Evolutionary conservation across 2,329 filamentous ascomycete genomes (phyloP).

Genomic region (Aspergillus awamori): DNA sequence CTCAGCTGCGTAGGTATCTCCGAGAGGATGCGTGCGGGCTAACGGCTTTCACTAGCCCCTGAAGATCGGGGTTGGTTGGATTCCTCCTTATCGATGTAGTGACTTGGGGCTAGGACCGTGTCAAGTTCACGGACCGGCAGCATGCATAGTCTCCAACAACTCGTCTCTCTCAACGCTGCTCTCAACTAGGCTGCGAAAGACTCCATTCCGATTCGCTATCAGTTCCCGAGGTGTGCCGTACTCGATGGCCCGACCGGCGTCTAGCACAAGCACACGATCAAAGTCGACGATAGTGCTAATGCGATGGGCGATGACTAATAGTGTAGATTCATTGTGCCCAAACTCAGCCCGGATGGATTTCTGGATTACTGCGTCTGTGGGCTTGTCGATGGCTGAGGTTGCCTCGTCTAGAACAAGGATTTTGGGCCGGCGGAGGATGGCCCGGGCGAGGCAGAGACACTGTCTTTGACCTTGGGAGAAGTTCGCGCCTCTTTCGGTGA

Average conservation of each 20-base stretch:
- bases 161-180: conserved; percentile 2
- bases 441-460: conserved; percentile 27
- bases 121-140: neutral
- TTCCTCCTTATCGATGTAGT: too few species aligned
- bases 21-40: neutral
- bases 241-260: conserved; percentile 67
- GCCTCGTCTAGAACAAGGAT: conserved; percentile 80
- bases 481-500: conserved; percentile 72
- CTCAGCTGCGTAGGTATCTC: neutral
- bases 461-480: conserved; percentile 29
- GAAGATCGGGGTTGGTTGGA: too few species aligned
- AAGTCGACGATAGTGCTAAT: conserved; percentile 76
- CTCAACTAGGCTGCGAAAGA: conserved; percentile 15
- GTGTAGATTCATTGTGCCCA: conserved; percentile 57
- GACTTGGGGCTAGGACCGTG: too few species aligned
- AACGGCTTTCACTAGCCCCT: neutral
- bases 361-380: conserved; percentile 72
- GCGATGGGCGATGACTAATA: conserved; percentile 74
- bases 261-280: conserved; percentile 70
- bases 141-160: neutral
- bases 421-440: conserved; percentile 68
- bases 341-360: conserved; percentile 72
- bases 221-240: conserved; percentile 66
- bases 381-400: conserved; percentile 75
- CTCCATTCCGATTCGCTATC: conserved; percentile 38